Evolutionary conservation across 2,329 filamentous ascomycete species (phyloP), one percentile per base, ranked within the genome.

Genomic region (Exophiala viscosa): DNA sequence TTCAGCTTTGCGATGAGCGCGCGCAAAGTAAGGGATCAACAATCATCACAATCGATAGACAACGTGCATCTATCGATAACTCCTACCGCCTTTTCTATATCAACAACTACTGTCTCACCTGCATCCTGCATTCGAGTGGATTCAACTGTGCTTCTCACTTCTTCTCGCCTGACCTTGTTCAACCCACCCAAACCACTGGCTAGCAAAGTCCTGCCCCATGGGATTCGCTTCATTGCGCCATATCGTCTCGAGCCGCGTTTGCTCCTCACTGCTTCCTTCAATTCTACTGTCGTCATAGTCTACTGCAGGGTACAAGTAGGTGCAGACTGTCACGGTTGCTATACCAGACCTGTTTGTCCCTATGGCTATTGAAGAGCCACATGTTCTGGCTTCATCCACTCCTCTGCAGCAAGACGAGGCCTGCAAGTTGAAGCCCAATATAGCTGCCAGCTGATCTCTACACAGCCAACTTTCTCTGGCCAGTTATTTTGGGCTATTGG

Each of bases 111-210:
- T 56, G 49, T 56, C 53, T 56, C 50, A 52, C 48, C 45, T 50
- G 47, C 47, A 50, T 28, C 17, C 23, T 44, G 47, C 47, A 45
- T 31, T 46, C 50, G 40, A 48, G 50, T 53, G 50, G 50, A 50
- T 42, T 42, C 38, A 31, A 13, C 36, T 7, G n/a, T 28, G 35
- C 41, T n/a, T n/a, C n/a, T 23, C 44, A 18, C 32, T 10, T 38
- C 36, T 38, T 46, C 44, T 18, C 33, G 33, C 44, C 23, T 46
- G 5, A 18, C 17, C 44, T 35, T 48, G 31, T 36, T 14, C 45
- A 39, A 33, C 36, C 39, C 46, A 31, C 35, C 20, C 23, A 28
- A 7, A 28, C 8, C 23, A 28, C 23, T 28, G 23, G 23, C 23
- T 28, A 28, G 23, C 23, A 28, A 28, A 28, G 23, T 28, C 23